Conservation (phyloP, 1,284 basidiomycete genomes). For the Volvariella surrecta region DNA sequence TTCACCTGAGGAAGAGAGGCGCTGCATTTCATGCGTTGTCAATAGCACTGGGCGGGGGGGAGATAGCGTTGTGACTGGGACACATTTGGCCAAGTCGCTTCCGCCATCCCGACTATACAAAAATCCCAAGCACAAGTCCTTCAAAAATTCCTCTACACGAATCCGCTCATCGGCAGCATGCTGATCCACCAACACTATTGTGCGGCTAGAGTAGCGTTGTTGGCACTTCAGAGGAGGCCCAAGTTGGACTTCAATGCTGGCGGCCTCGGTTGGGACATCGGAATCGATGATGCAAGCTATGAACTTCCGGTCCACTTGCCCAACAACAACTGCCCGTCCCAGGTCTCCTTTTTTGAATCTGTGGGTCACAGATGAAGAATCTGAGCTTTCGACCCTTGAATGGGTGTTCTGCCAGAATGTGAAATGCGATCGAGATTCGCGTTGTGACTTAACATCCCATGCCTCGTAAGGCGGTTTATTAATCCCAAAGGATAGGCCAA, state of each 20-base stretch:
- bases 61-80: constrained; percentile 32
- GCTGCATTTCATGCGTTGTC: constrained; percentile 48
- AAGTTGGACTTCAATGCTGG: constrained; percentile 9
- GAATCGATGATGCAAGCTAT: constrained; percentile 57
- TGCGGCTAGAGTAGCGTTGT: constrained; percentile 10
- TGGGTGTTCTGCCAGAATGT: background rate
- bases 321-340: constrained; percentile 47
- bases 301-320: constrained; percentile 87
- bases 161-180: constrained; percentile 94
- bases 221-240: constrained; percentile 4
- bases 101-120: constrained; percentile 25
- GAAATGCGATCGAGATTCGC: constrained; percentile 1
- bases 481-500: constrained; percentile 19
- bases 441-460: constrained; percentile 5
- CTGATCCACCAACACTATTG: constrained; percentile 85
- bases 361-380: constrained; percentile 12
- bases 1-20: constrained; percentile 31
- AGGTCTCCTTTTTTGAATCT: constrained; percentile 49
- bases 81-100: constrained; percentile 19
- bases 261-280: constrained; percentile 7
- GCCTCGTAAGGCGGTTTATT: constrained; percentile 6
- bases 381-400: constrained; percentile 3
- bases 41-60: constrained; percentile 55
- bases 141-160: constrained; percentile 78
- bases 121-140: constrained; percentile 61